A percentile compares a stretch with the other conserved stretches of the same genome.
These are phyloP conservation scores for Calcarisporium arbuscula DNA, from an alignment of 2,329 filamentous ascomycete species.

Conservation along the genomic window DNA sequence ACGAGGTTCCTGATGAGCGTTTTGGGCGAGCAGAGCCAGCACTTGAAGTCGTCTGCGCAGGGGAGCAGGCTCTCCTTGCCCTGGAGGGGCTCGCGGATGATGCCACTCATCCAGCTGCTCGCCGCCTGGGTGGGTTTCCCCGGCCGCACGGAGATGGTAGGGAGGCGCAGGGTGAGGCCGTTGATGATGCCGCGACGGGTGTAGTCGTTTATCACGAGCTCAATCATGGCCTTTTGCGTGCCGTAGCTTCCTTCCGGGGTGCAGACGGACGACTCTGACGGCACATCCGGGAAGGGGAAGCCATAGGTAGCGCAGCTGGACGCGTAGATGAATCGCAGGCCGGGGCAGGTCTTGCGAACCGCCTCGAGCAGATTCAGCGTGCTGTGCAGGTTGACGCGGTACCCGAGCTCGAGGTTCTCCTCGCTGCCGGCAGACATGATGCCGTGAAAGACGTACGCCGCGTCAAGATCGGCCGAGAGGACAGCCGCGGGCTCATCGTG, in stretches of 20 bases:
- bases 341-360: constrained; percentile 35
- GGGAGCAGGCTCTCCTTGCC: constrained; percentile 42
- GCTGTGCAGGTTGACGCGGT: constrained; percentile 51
- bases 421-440: constrained; percentile 59
- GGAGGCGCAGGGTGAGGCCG: constrained; percentile 50
- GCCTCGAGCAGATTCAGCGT: constrained; percentile 46
- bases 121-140: constrained; percentile 55
- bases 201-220: constrained; percentile 30
- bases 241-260: constrained; percentile 54
- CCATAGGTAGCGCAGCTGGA: constrained; percentile 55
- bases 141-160: constrained; percentile 54
- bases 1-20: constrained; percentile 45
- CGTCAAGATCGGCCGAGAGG: constrained; percentile 26
- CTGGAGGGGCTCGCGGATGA: constrained; percentile 49
- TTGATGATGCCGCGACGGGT: constrained; percentile 48
- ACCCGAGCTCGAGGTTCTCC: constrained; percentile 46
- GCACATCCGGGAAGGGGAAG: constrained; percentile 38
- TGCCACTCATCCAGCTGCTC: constrained; percentile 54
- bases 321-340: constrained; percentile 49
- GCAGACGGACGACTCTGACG: constrained; percentile 34
- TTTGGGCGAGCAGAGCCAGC: constrained; percentile 47
- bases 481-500: constrained; percentile 10
- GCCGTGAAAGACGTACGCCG: constrained; percentile 52
- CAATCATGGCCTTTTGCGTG: constrained; percentile 55
- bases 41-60: constrained; percentile 36